Evolutionary conservation across 2,329 filamentous ascomycete genomes (phyloP).

Genomic region (Fusarium tanahbumbuense): DNA sequence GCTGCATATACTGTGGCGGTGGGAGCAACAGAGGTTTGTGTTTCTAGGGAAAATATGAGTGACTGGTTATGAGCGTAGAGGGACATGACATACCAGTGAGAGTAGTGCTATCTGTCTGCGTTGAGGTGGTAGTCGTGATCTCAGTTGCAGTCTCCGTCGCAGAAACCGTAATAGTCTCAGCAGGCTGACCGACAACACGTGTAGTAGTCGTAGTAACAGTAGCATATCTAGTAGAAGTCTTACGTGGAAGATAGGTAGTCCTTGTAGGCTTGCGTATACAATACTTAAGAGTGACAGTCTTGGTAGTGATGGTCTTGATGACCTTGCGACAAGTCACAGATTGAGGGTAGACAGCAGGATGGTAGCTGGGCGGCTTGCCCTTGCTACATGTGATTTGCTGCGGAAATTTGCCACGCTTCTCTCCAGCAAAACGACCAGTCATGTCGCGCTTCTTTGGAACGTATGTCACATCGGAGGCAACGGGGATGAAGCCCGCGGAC

Average conservation of each 20-base stretch:
- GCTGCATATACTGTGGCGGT: neutral
- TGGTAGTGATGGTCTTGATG: neutral
- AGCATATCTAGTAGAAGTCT: neutral
- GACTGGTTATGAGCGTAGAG: rapidly evolving
- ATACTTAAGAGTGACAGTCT: neutral
- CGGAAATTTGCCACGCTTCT: neutral
- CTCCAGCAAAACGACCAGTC: neutral
- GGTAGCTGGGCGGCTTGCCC: neutral
- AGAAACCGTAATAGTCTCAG: neutral
- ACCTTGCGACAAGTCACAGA: neutral
- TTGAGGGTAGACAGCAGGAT: neutral
- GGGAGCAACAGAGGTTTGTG: neutral
- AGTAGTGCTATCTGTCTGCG: neutral
- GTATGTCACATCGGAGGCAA: neutral
- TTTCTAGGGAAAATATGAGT: neutral
- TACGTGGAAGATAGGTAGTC: neutral
- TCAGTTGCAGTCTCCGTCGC: neutral
- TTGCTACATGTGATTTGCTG: neutral
- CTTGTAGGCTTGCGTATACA: neutral
- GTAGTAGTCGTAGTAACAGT: neutral
- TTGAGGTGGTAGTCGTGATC: neutral
- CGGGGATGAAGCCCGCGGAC: neutral
- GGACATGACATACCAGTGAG: neutral
- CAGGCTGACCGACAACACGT: neutral
- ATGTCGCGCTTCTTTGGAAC: neutral